A percentile compares a stretch with the other conserved stretches of the same genome.
Conservation (phyloP, 1,284 basidiomycete species). For the Ganoderma lucidum region DNA sequence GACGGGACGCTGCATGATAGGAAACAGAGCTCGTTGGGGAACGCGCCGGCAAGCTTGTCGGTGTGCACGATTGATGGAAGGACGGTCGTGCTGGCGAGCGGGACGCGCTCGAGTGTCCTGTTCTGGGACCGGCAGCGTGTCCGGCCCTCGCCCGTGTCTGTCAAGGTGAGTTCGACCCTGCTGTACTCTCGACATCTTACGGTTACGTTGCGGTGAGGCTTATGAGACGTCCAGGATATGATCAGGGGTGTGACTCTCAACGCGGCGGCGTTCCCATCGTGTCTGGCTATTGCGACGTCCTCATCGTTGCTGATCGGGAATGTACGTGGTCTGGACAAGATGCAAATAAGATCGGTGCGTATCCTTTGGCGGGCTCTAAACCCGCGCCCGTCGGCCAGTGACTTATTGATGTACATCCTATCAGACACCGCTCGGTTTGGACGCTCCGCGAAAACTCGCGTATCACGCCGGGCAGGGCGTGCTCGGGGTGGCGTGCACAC, state of each 20-base stretch:
- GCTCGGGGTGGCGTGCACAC: constrained; percentile 71
- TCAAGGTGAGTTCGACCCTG: constrained; percentile 62
- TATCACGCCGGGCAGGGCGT: constrained; percentile 60
- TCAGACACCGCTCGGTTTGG: constrained; percentile 68
- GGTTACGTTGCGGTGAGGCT: background rate
- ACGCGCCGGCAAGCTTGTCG: constrained; percentile 68
- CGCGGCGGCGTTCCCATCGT: constrained; percentile 54
- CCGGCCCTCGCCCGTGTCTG: constrained; percentile 73
- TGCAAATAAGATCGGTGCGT: constrained; percentile 82
- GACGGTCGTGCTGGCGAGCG: constrained; percentile 68
- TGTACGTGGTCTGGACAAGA: constrained; percentile 77
- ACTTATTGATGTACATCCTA: constrained; percentile 39
- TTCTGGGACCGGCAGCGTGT: constrained; percentile 75
- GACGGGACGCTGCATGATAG: constrained; percentile 57
- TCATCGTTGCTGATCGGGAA: constrained; percentile 69
- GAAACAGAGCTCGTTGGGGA: constrained; percentile 75
- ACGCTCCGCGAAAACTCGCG: constrained; percentile 71
- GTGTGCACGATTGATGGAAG: constrained; percentile 58
- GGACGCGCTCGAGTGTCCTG: constrained; percentile 67
- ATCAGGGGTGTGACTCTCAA: constrained; percentile 61
- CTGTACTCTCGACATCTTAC: background rate
- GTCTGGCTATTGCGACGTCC: constrained; percentile 65
- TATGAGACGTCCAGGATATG: constrained; percentile 58
- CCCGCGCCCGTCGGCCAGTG: background rate
- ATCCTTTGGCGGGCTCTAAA: background rate